These are phyloP conservation scores for Nitzschia inconspicua DNA, from an alignment of 108 stramenopile genomes.

Conservation along the genomic window DNA sequence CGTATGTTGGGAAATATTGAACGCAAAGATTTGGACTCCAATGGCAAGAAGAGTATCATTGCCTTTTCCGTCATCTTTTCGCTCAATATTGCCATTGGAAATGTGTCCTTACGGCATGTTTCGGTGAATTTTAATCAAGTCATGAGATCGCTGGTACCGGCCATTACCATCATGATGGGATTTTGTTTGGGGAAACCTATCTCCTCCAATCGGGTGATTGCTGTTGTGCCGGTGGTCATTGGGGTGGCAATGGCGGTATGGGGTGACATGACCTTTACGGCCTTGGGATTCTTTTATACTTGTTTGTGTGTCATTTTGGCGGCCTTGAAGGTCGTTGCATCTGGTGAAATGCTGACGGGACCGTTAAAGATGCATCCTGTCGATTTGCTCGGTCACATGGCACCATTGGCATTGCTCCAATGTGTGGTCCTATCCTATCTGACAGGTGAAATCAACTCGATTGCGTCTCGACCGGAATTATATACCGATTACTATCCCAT, in stretches of 20 bases:
- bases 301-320: slow-evolving; percentile 57
- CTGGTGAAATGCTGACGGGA: slow-evolving; percentile 75
- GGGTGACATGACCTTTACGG: slow-evolving; percentile 68
- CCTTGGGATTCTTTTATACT: slow-evolving; percentile 61
- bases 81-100: slow-evolving; percentile 87
- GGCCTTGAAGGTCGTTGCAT: slow-evolving; percentile 66
- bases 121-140: slow-evolving; percentile 92
- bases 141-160: slow-evolving; percentile 69
- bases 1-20: slow-evolving; percentile 43
- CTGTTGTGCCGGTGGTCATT: slow-evolving; percentile 60
- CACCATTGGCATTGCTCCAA: slow-evolving; percentile 76
- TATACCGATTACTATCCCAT: slow-evolving; percentile 28
- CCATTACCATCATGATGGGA: slow-evolving; percentile 68
- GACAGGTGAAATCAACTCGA: slow-evolving; percentile 58
- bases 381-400: slow-evolving; percentile 78
- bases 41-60: slow-evolving; percentile 46
- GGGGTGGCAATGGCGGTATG: slow-evolving; percentile 74
- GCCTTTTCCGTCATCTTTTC: slow-evolving; percentile 74
- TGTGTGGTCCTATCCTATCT: slow-evolving; percentile 43
- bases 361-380: slow-evolving; percentile 72
- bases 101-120: slow-evolving; percentile 64
- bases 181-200: slow-evolving; percentile 44
- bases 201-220: slow-evolving; percentile 37
- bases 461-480: slow-evolving; percentile 39
- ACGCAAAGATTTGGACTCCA: slow-evolving; percentile 47